Evolutionary conservation across 108 stramenopile genomes (phyloP), one percentile per base, ranked within the genome.

Genomic region (Cyclotella kingstonii): DNA sequence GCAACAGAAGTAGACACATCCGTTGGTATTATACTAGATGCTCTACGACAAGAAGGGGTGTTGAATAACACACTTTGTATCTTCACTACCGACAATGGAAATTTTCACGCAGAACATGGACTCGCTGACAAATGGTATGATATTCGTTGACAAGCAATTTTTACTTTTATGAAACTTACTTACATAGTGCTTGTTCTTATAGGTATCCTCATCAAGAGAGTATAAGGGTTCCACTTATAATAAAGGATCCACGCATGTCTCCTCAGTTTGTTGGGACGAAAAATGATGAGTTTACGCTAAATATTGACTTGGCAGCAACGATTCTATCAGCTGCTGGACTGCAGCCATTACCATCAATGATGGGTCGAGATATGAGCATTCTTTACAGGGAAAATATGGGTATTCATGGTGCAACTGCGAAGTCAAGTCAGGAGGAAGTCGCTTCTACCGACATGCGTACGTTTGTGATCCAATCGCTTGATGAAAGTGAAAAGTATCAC

Each of bases 1-100:
- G 84, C 81, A 12, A 77, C 84, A 2, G 86, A 93, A 65, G 86
- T 93, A 1, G 91, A 93, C 57, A 55, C 84, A 5, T 80, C 77
- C 9, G 62, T 54, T 46, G 54, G 68, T 18, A 78, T 82, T 23
- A 56, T 87, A 23, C 72, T 84, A 25, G 64, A 70, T 17, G 70
- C 74, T 39, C 57, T 87, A 22, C 63, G 79, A 28, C 21, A 31
- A n/a, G 72, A 81, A 58, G 78, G 74, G 2, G 28, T 70, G 12
- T 65, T 71, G 39, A 55, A 87, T 43, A 76, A 84, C 27, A 87
- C 86, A 8, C 27, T 87, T 15, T 79, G 84, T 34, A 87, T 87
- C 11, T 81, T 87, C 31, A 87, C 86, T 25, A 80, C 86, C 1
- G 86, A 87, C 62, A 87, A 84, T 70, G 82, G 75, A 5, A 79